Evolutionary conservation across 345 rosid genomes (phyloP), one percentile per base, ranked within the genome.

Genomic region (Hibiscus tridactylites): DNA sequence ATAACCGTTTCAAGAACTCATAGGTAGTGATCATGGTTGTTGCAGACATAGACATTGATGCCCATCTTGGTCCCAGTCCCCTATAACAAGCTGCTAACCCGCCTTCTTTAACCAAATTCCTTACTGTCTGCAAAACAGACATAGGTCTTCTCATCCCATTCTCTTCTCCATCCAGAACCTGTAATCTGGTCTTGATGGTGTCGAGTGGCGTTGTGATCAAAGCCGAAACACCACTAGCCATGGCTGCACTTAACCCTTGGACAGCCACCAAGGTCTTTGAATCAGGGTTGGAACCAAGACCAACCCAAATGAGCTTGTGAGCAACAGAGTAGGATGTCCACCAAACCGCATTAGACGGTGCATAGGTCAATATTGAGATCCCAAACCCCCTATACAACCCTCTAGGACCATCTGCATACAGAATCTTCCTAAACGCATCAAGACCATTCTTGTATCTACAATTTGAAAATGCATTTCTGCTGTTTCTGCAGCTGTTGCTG

Each of bases 281-380:
- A 70, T 74, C 72, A 21, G 82, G 84, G 72, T 79, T 79, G 33
- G 49, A 80, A 53, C 73, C 84, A 58, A 84, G 24, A 17, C 86
- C 77, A 59, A 81, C 85, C 90, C 91, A 87, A 52, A 89, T 80
- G 71, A 91, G 82, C 82, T 85, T 37, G 42, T 37, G 42, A 6
- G 9, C 42, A 37, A 37, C 42, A 37, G 42, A 37, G 9, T 37
- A 37, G 67, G 53, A 91, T 1, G 92, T 82, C 98, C 98, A 93
- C 98, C 98, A 93, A 69, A 93, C 92, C 0, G 98, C 94, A 47
- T 93, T 93, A 24, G 97, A 93, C 6, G 98, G 98, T 0, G 98
- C 98, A 65, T 94, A 94, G 19, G 97, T 88, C 89, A 91, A 68
- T 73, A 94, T 90, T 17, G 98, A 94, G 67, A 94, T 81, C 81